Evolutionary conservation across 1,139 yeast species (phyloP).

Genomic region (Debaryomycetaceae sp.): DNA sequence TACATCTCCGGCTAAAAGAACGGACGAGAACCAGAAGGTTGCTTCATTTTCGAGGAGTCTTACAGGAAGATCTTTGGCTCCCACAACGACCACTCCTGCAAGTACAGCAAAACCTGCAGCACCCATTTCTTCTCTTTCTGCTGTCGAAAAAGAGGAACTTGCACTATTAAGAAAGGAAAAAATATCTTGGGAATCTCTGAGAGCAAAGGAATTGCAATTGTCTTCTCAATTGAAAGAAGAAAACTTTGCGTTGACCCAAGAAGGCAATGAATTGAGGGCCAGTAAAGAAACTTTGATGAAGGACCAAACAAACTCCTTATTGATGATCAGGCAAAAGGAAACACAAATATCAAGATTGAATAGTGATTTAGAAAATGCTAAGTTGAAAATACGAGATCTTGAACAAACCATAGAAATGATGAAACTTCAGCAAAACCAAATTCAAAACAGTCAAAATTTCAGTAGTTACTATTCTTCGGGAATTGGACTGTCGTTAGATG

Average conservation of each 20-base stretch:
- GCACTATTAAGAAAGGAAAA: constrained; percentile 52
- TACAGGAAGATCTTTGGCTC: constrained; percentile 35
- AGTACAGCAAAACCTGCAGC: constrained; percentile 10
- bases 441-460: constrained; percentile 5
- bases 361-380: constrained; percentile 58
- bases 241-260: constrained; percentile 40
- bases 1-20: constrained; percentile 59
- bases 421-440: constrained; percentile 29
- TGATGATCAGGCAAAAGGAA: constrained; percentile 62
- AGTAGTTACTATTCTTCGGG: constrained; percentile 5
- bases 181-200: constrained; percentile 46
- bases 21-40: constrained; percentile 24
- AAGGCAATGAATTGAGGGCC: constrained; percentile 32
- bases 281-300: constrained; percentile 38
- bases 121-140: constrained; percentile 9
- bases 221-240: constrained; percentile 45
- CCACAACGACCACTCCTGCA: constrained; percentile 13
- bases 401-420: constrained; percentile 51
- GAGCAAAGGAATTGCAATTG: constrained; percentile 34
- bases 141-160: constrained; percentile 46
- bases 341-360: constrained; percentile 58
- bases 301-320: constrained; percentile 49
- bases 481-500: background rate
- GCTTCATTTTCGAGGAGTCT: constrained; percentile 34
- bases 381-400: constrained; percentile 45